Evolutionary conservation across 2,329 filamentous ascomycete genomes (phyloP).

Genomic region (Penicillium glabrum): DNA sequence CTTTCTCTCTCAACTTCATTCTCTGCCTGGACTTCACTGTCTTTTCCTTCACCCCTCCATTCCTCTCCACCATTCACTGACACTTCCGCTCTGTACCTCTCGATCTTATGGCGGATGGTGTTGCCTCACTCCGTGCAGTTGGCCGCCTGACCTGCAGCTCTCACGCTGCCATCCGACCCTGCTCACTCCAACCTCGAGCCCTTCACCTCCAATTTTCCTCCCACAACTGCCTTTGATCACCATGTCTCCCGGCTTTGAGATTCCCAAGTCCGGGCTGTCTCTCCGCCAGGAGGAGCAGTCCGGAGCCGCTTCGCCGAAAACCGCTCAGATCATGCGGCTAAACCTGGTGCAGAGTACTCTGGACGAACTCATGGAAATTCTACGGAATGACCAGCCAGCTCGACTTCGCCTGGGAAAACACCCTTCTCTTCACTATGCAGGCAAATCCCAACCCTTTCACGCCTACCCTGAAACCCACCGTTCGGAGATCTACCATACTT

Average conservation of each 20-base stretch:
- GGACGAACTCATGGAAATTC: conserved; percentile 46
- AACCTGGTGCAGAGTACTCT: conserved; percentile 46
- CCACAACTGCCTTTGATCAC: conserved; percentile 7
- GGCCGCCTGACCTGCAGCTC: conserved; percentile 40
- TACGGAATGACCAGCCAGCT: conserved; percentile 44
- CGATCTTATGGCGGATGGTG: conserved; percentile 35
- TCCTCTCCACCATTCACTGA: conserved; percentile 9
- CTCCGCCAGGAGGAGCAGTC: conserved; percentile 36
- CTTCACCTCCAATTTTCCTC: conserved; percentile 9
- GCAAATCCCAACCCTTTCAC: conserved; percentile 56
- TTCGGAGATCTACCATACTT: conserved; percentile 58
- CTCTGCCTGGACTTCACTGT: conserved; percentile 22
- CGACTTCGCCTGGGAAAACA: conserved; percentile 50
- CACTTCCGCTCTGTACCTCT: conserved; percentile 3
- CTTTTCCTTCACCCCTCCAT: not conserved
- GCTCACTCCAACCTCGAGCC: conserved; percentile 17
- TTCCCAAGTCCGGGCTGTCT: conserved; percentile 42
- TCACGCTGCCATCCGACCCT: conserved; percentile 37
- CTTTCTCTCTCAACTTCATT: conserved; percentile 15
- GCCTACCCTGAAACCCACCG: conserved; percentile 54
- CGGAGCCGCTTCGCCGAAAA: conserved; percentile 32
- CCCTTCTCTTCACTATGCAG: conserved; percentile 58
- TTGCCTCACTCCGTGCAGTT: conserved; percentile 32
- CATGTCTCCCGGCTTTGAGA: conserved; percentile 35
- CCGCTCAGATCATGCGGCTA: conserved; percentile 48